Evolutionary conservation across 2,329 filamentous ascomycete species (phyloP), one percentile per base, ranked within the genome.

Genomic region (Diaporthe sp.): DNA sequence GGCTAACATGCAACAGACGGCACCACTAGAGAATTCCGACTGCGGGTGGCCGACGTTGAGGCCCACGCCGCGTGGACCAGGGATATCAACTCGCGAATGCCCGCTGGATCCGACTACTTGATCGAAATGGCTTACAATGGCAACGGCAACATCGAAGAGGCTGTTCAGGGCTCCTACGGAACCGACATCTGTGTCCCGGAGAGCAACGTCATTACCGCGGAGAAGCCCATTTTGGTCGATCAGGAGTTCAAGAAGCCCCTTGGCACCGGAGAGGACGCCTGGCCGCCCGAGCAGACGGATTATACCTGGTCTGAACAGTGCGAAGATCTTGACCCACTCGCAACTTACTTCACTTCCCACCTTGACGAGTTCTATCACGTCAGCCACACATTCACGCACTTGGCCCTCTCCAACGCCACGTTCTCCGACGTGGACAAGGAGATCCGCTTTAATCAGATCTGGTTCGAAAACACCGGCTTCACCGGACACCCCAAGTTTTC

Each of bases 241-340:
- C 61, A 65, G 42, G 61, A 65, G 25, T 65, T 65, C 42, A 65
- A 65, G 39, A 65, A 65, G 42, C 61, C 61, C 25, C 1, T 65
- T 10, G 61, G 61, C 1, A 35, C 42, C 13, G 61, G 61, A 19
- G 61, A 65, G 13, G 42, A 65, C 12, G 61, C 61, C 12, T 65
- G 61, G 61, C 61, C 61, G 1, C 61, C 61, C 27, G 61, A 65
- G 61, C 42, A 35, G 42, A 50, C 42, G 3, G 35, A 30, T 10
- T 65, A 65, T 8, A 50, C 61, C 61, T 65, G 61, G 61, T 65
- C 61, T 25, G 61, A 65, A 10, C 42, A 35, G 61, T 65, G 61
- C 61, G 61, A 65, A 30, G 44, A 35, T 13, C 61, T 50, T 19
- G 61, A 65, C 17, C 61, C 61, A 5, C 61, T 65, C 4, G 42